Conservation (phyloP, 2,329 filamentous ascomycete species). For the Aspergillus sclerotialis region DNA sequence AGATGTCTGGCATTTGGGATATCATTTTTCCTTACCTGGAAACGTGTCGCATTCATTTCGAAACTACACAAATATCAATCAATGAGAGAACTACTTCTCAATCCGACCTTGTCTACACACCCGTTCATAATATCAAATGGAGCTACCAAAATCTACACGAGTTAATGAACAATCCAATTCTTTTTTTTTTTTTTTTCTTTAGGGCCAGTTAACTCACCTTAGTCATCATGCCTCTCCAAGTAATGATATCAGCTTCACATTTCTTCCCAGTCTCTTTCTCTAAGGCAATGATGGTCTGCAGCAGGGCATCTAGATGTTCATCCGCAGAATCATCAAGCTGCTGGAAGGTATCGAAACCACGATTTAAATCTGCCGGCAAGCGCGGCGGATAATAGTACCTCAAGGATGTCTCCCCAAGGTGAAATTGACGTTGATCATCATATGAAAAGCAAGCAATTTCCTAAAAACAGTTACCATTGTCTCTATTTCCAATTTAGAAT, state of each 20-base stretch:
- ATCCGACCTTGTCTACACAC: constrained; percentile 37
- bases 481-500: too few species aligned
- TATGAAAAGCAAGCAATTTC: constrained; percentile 94
- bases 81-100: constrained; percentile 4
- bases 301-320: constrained; percentile 77
- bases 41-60: constrained; percentile 90
- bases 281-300: constrained; percentile 66
- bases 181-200: too few species aligned
- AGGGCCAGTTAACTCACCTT: constrained; percentile 57
- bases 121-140: constrained; percentile 77
- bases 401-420: constrained; percentile 69
- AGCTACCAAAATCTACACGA: constrained; percentile 67
- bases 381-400: constrained; percentile 79
- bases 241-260: constrained; percentile 72
- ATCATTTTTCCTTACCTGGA: constrained; percentile 77
- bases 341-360: constrained; percentile 74
- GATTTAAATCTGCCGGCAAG: constrained; percentile 65
- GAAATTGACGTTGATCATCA: constrained; percentile 72
- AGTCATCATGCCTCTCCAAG: constrained; percentile 98
- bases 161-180: constrained; percentile 1
- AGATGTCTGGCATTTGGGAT: too few species aligned
- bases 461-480: too few species aligned
- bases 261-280: constrained; percentile 63
- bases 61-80: constrained; percentile 56
- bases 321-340: constrained; percentile 77